Evolutionary conservation across 2,329 filamentous ascomycete species (phyloP), one percentile per base, ranked within the genome.

Genomic region (Pseudogymnoascus pannorum): DNA sequence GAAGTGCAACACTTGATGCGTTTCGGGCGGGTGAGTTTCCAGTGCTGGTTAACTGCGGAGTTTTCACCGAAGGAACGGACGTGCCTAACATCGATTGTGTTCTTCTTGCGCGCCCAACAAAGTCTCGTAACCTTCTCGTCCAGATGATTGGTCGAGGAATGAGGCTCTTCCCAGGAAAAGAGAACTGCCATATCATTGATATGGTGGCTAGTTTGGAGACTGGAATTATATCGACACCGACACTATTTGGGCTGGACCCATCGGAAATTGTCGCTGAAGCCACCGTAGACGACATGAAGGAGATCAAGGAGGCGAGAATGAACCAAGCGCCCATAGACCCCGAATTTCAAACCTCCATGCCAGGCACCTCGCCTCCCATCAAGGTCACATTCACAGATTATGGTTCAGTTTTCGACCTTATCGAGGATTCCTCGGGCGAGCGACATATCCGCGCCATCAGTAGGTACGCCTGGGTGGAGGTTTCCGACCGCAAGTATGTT

Each of bases 141-240:
- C 94, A 99, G 74, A 99, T 99, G 94, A 96, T 99, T 64, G 94
- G 94, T 0, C 84, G 94, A 68, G 94, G 94, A 4, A 89, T 99
- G 85, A 85, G 94, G 42, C 76, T 97, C 38, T 82, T 91, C 71
- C 79, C 86, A 0, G 88, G 83, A 11, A 99, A 99, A 74, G 77
- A 86, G 38, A 85, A 97, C 70, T 99, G 94, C 68, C 94, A 97
- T 72, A 81, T 99, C 63, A 95, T 99, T 69, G 94, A 99, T 73
- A 92, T 99, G 85, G 94, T 97, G 0, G 88, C 92, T 0, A 91
- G 87, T 36, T 77, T 97, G 20, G 85, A 87, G 59, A 89, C 87
- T 0, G 94, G 94, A 4, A 89, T 99, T 59, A 83, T 96, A 2
- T 95, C 92, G 0, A 92, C 91, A 0, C 93, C 94, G 0, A 97